Evolutionary conservation across 129 eudicot genomes (phyloP).

Genomic region (Ambrosia artemisiifolia): DNA sequence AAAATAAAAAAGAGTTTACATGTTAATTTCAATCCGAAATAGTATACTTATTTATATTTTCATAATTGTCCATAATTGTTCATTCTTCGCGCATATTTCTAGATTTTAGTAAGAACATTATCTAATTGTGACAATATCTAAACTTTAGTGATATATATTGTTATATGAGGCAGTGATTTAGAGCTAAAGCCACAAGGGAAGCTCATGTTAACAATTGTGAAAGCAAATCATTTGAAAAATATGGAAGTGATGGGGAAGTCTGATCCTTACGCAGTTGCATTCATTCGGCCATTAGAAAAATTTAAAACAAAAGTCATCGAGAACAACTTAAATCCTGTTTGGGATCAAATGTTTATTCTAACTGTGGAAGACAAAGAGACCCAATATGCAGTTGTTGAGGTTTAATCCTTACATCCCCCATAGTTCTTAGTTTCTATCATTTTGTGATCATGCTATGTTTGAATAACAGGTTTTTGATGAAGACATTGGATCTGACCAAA

Average conservation of each 20-base stretch:
- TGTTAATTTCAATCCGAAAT: not conserved
- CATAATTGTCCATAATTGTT: not conserved
- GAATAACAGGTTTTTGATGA: constrained; percentile 75
- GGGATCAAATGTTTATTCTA: constrained; percentile 76
- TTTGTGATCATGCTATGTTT: not conserved
- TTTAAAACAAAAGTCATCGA: constrained; percentile 69
- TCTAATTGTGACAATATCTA: not conserved
- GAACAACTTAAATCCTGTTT: constrained; percentile 83
- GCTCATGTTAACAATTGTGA: constrained; percentile 61
- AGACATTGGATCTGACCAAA: constrained; percentile 88
- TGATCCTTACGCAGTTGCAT: constrained; percentile 81
- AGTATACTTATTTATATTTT: not conserved
- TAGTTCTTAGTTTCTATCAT: not conserved
- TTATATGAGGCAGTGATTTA: constrained; percentile 63
- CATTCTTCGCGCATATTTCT: not conserved
- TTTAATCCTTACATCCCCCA: constrained; percentile 14
- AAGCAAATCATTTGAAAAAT: constrained; percentile 75
- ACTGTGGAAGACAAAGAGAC: constrained; percentile 96
- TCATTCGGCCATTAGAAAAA: constrained; percentile 74
- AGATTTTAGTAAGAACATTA: not conserved
- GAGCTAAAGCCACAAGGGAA: constrained; percentile 98
- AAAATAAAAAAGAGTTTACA: not conserved
- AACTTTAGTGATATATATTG: constrained; percentile 1
- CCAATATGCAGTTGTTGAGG: constrained; percentile 74
- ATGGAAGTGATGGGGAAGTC: constrained; percentile 95